Conservation (phyloP, 345 rosid genomes). For the Gossypioides kirkii region DNA sequence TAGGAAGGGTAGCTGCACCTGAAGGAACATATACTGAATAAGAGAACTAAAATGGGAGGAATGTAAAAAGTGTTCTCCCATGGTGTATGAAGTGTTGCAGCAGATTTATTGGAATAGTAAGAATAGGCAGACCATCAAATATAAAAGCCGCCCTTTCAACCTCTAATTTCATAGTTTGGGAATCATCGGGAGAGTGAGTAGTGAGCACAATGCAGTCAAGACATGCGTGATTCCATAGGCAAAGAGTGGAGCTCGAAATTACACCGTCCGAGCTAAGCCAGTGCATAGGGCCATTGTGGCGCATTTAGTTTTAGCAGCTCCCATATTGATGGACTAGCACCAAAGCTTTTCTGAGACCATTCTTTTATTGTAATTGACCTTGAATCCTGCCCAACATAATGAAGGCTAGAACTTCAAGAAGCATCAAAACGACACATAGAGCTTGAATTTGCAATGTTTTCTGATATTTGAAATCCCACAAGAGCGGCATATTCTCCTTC, state of each 20-base stretch:
- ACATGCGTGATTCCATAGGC: conserved; percentile 63
- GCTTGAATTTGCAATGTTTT: conserved; percentile 24
- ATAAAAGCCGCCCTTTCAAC: conserved; percentile 39
- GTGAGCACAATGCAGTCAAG: conserved; percentile 38
- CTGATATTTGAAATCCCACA: conserved; percentile 49
- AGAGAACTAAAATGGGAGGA: background rate
- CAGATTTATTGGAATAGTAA: conserved; percentile 55
- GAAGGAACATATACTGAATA: background rate
- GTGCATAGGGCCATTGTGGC: conserved; percentile 76
- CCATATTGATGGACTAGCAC: conserved; percentile 39
- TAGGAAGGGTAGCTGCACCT: conserved; percentile 62
- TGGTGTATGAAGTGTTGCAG: conserved; percentile 70
- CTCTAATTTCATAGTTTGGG: conserved; percentile 35
- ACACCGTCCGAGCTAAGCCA: conserved; percentile 78
- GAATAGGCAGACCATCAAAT: conserved; percentile 38
- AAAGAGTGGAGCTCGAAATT: conserved; percentile 58
- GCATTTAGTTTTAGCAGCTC: conserved; percentile 59
- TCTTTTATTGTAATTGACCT: conserved; percentile 8
- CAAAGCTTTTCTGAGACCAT: conserved; percentile 1
- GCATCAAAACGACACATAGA: conserved; percentile 26
- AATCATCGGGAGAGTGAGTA: conserved; percentile 35
- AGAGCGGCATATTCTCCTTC: conserved; percentile 59
- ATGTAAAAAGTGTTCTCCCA: conserved; percentile 52
- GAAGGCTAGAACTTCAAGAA: conserved; percentile 38
- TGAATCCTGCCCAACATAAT: conserved; percentile 15